These are phyloP conservation scores for Pichia cabralensis DNA, from an alignment of 805 yeast species.

Conservation along the genomic window DNA sequence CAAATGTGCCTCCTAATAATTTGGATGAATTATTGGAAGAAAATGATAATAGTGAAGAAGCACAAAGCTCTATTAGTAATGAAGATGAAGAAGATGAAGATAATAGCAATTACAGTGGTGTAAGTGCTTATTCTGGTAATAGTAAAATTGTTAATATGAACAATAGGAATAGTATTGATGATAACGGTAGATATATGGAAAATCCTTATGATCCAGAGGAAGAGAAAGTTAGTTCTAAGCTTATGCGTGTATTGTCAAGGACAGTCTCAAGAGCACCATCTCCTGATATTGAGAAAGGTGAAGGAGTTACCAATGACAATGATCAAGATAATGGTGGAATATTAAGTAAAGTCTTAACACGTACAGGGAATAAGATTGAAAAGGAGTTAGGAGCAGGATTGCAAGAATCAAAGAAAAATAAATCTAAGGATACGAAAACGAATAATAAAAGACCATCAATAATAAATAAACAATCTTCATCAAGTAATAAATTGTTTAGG, in stretches of 20 bases:
- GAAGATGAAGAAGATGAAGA: slow-evolving; percentile 21
- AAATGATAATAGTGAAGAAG: slow-evolving; percentile 17
- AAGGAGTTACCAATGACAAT: not conserved
- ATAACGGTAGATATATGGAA: slow-evolving; percentile 16
- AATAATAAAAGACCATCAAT: not conserved
- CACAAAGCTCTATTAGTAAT: slow-evolving; percentile 3
- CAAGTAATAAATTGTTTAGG: slow-evolving; percentile 13
- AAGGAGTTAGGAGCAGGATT: too few relatives aligned
- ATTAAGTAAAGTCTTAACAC: slow-evolving; percentile 16
- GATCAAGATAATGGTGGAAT: slow-evolving; percentile 14
- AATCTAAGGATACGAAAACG: not conserved
- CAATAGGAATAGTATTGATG: slow-evolving; percentile 21
- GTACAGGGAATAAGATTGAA: slow-evolving; percentile 17
- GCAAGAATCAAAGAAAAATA: too few relatives aligned
- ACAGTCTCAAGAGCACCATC: slow-evolving; percentile 9
- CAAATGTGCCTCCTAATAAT: slow-evolving; percentile 6
- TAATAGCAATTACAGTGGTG: too few relatives aligned
- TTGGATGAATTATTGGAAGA: slow-evolving; percentile 10
- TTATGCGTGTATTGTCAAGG: slow-evolving; percentile 19
- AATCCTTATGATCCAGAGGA: slow-evolving; percentile 20
- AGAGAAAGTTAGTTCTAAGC: slow-evolving; percentile 17
- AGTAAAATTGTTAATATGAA: slow-evolving; percentile 12
- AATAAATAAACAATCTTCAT: not conserved
- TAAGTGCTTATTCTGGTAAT: slow-evolving; percentile 1
- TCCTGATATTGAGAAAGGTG: slow-evolving; percentile 5